These are phyloP conservation scores for Melampsora americana DNA, from an alignment of 1,284 basidiomycete genomes.

Conservation along the genomic window DNA sequence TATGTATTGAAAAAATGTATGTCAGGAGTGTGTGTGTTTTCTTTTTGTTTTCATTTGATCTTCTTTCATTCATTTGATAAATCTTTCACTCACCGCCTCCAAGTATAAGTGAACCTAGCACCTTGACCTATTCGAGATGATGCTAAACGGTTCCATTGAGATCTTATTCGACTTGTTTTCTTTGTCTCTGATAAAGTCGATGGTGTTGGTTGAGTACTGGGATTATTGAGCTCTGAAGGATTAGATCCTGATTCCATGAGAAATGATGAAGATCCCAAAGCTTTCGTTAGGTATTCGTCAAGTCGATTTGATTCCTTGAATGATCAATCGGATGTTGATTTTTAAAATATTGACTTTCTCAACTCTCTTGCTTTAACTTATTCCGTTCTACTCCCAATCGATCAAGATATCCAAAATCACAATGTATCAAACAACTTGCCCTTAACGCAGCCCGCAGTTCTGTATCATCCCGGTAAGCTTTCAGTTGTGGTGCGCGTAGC, in stretches of 20 bases:
- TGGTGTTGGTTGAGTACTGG: constrained; percentile 5
- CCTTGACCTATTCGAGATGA: constrained; percentile 30
- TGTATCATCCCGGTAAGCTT: too few relatives aligned
- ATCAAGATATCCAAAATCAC: too few relatives aligned
- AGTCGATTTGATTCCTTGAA: too few relatives aligned
- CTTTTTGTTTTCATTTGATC: background rate
- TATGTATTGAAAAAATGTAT: background rate
- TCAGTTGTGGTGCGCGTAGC: too few relatives aligned
- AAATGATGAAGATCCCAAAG: too few relatives aligned
- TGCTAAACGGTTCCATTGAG: constrained; percentile 35
- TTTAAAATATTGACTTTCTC: too few relatives aligned
- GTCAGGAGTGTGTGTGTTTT: background rate
- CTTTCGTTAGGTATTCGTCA: too few relatives aligned
- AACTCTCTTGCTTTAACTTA: too few relatives aligned
- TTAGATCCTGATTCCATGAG: background rate
- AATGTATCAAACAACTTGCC: too few relatives aligned
- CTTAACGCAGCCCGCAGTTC: too few relatives aligned
- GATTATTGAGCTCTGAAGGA: background rate
- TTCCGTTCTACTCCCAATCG: too few relatives aligned
- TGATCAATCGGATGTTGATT: too few relatives aligned
- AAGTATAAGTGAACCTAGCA: constrained; percentile 31
- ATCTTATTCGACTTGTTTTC: constrained; percentile 4
- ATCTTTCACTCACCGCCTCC: constrained; percentile 28
- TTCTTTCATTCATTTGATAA: background rate
- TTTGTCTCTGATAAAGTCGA: background rate